Evolutionary conservation across 1,284 basidiomycete genomes (phyloP).

Genomic region (Chiua sp.): DNA sequence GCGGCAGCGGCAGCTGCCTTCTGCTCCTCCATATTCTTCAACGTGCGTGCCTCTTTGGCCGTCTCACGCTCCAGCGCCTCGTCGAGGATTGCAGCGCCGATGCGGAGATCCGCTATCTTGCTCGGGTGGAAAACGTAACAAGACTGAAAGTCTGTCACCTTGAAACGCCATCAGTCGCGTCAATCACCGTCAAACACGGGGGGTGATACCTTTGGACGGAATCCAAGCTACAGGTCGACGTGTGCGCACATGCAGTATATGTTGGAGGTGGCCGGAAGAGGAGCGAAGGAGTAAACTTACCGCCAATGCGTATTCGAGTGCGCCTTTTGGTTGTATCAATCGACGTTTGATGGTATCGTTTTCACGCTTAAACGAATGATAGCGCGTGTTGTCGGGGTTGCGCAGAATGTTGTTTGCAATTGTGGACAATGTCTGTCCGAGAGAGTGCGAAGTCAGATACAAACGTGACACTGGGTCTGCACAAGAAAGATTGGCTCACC

Average conservation of each 20-base stretch:
- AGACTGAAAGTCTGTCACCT: conserved; percentile 62
- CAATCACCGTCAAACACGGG: background rate
- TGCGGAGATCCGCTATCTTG: conserved; percentile 57
- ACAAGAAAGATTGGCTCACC: conserved; percentile 44
- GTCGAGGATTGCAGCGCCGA: conserved; percentile 66
- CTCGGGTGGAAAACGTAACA: conserved; percentile 65
- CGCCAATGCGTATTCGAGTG: conserved; percentile 77
- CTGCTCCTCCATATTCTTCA: conserved; percentile 52
- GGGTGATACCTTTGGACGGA: conserved; percentile 61
- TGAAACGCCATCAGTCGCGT: background rate
- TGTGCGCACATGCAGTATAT: background rate
- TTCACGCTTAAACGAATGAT: conserved; percentile 73
- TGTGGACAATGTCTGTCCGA: conserved; percentile 61
- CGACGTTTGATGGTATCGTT: conserved; percentile 69
- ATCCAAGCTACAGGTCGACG: conserved; percentile 62
- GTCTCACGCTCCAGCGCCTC: conserved; percentile 62
- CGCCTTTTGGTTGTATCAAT: conserved; percentile 67
- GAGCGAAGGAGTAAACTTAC: conserved; percentile 43
- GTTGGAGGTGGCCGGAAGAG: background rate
- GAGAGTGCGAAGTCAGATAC: background rate
- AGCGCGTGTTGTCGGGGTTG: conserved; percentile 74
- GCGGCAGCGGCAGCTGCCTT: conserved; percentile 60
- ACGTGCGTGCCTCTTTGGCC: conserved; percentile 57
- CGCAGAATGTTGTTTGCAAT: conserved; percentile 76
- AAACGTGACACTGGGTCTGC: background rate